Conservation (phyloP, 257 asterid genomes). For the Mentha longifolia region DNA sequence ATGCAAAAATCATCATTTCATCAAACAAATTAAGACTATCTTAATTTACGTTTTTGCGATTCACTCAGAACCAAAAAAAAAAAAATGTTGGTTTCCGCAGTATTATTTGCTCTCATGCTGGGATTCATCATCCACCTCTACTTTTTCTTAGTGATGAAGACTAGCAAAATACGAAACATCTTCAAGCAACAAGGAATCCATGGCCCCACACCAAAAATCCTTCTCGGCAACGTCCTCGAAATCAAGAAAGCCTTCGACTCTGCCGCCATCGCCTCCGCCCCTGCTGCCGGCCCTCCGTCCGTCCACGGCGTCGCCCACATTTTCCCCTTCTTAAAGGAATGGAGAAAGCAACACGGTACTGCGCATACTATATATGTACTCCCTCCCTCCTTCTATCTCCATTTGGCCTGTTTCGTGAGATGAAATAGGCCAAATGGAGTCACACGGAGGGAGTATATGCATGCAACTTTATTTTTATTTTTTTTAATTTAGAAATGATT, state of each 20-base stretch:
- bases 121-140: slow-evolving; percentile 34
- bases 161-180: slow-evolving; percentile 34
- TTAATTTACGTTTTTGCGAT: no score
- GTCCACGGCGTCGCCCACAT: slow-evolving; percentile 46
- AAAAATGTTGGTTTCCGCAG: slow-evolving; percentile 26
- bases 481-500: no score
- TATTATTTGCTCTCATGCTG: slow-evolving; percentile 15
- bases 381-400: no score
- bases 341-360: slow-evolving; percentile 61
- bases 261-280: no score
- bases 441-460: no score
- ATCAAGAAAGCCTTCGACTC: slow-evolving; percentile 50
- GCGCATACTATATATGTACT: no score
- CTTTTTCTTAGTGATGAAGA: slow-evolving; percentile 38
- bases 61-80: no score
- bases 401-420: no score
- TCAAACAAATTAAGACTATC: no score
- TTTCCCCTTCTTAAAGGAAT: slow-evolving; percentile 48
- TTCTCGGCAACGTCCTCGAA: slow-evolving; percentile 57
- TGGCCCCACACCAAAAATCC: slow-evolving; percentile 53
- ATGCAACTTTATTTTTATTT: no score
- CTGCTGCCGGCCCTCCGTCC: slow-evolving; percentile 33
- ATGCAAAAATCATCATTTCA: no score
- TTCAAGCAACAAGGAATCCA: slow-evolving; percentile 52
- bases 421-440: no score